Conservation (phyloP, 2,329 filamentous ascomycete genomes). For the Ophiosphaerella narmari region DNA sequence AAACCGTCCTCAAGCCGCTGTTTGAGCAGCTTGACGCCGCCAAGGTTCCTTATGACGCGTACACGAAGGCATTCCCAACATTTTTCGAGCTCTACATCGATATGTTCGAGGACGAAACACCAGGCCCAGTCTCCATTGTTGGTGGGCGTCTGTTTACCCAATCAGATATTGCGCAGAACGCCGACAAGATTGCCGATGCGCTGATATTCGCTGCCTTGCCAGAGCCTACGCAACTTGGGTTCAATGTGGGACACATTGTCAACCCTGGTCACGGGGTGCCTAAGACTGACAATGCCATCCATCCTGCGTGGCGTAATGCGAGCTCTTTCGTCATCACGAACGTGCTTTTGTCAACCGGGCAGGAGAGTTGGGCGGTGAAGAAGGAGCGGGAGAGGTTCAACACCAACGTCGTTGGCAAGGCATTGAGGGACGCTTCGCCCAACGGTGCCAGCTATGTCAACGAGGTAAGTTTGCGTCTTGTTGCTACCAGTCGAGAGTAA, state of each 20-base stretch:
- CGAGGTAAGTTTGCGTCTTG: constrained; percentile 21
- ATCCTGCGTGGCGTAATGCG: constrained; percentile 41
- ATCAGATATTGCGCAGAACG: constrained; percentile 30
- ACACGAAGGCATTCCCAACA: constrained; percentile 37
- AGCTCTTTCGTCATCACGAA: constrained; percentile 45
- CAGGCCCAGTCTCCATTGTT: constrained; percentile 35
- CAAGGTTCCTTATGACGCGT: constrained; percentile 35
- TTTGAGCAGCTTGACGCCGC: constrained; percentile 35
- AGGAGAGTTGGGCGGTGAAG: constrained; percentile 38
- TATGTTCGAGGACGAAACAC: constrained; percentile 42
- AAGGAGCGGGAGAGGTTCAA: constrained; percentile 31
- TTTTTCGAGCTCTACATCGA: constrained; percentile 45
- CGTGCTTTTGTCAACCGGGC: constrained; percentile 28
- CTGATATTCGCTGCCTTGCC: constrained; percentile 31
- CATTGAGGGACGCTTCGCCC: constrained; percentile 34
- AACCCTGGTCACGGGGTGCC: constrained; percentile 37
- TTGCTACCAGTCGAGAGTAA: not conserved
- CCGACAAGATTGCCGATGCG: constrained; percentile 30
- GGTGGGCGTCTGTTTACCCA: constrained; percentile 41
- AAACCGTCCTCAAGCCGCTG: constrained; percentile 32
- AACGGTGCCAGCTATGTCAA: constrained; percentile 43
- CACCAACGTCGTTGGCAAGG: constrained; percentile 38
- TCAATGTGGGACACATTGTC: constrained; percentile 42
- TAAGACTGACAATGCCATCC: constrained; percentile 40
- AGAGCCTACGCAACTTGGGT: constrained; percentile 23